Evolutionary conservation across 495 filamentous ascomycete genomes (phyloP), one percentile per base, ranked within the genome.

Genomic region (Parachaetomium inaequale): DNA sequence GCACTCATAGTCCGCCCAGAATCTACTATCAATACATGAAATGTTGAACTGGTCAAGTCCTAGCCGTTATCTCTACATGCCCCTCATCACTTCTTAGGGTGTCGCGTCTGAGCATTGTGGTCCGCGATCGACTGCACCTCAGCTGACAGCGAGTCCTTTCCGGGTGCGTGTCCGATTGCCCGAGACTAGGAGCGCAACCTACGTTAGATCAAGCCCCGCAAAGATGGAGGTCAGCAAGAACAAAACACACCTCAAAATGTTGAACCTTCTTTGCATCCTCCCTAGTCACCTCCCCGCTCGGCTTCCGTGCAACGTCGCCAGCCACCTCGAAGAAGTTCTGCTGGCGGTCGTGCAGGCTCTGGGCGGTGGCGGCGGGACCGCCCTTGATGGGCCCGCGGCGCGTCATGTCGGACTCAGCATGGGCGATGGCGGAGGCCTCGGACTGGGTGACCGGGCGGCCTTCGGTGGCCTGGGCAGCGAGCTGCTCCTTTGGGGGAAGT

Each of bases 101-200:
- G 31, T 4, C 25, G 21, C 25, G 1, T n/a, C 40, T 40, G 17
- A 4, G 25, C 64, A 23, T 75, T 75, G 32, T 65, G 65, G 29
- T 71, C 71, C 15, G 72, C 72, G 32, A 75, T 53, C 5, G 69
- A 71, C 63, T 74, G 71, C 12, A 74, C 66, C 46, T 63, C 43
- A 17, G 71, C 70, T 26, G 69, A 63, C 1, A 67, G 63, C 7
- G 71, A 75, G 31, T 64, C 66, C 54, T 68, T 70, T 2, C 63
- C 66, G 0, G 67, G 69, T 3, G 61, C 52, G 45, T 55, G 62
- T 14, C 70, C 68, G 3, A 74, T 50, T 0, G 61, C 67, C 2
- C 66, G 69, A 31, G 66, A 63, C 71, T 75, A 26, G 14, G 4
- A 25, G 15, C 1, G 14, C 17, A 2, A 43, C n/a, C 8, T 17